Base-by-base conservation (phyloP, 495 filamentous ascomycete genomes). In the Penicillium chermesinum region DNA sequence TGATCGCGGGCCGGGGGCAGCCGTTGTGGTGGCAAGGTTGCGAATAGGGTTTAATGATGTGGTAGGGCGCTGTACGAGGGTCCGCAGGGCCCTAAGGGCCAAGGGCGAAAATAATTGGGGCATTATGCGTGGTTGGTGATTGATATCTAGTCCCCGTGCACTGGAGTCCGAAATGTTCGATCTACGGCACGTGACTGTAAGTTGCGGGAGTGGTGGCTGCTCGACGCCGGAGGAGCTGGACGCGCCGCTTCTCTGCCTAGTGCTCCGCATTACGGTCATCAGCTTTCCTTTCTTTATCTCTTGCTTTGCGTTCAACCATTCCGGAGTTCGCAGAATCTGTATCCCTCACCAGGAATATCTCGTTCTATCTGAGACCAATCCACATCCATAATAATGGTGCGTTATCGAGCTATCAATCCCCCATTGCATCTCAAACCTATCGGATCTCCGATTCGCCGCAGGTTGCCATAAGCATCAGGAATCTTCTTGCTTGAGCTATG, bases 1-100 rank as follows among this genome's bases (percentile, higher is more conserved):
- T 41, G 44, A 55, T 46, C n/a, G 60, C 50, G 18, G 38, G 37
- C 19, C 50, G 50, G 36, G 25, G 49, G 38, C 47, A 19, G 44
- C 21, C 17, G 16, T 49, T 27, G 46, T 46, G 38, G 54, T 37
- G 20, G 49, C 53, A 45, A 58, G 48, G 14, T 55, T 52, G 41
- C 54, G 62, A 42, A 54, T 46, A 33, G 54, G 53, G 22, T 48
- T 54, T 12, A 51, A 36, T 45, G 55, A 52, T 20, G 25, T 16
- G 2, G 41, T 25, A n/a, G 67, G 69, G 30, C 63, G 66, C 36
- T 64, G 60, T 40, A 63, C 43, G 5, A 69, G 50, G n/a, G 67
- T 66, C 58, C 68, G 65, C n/a, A 68, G 50, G 46, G 66, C 62
- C 61, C 59, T 62, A 49, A 70, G 56, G 45, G 66, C 56, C n/a